Base-by-base conservation (phyloP, 2,329 filamentous ascomycete species). In the Colletotrichum sp. region DNA sequence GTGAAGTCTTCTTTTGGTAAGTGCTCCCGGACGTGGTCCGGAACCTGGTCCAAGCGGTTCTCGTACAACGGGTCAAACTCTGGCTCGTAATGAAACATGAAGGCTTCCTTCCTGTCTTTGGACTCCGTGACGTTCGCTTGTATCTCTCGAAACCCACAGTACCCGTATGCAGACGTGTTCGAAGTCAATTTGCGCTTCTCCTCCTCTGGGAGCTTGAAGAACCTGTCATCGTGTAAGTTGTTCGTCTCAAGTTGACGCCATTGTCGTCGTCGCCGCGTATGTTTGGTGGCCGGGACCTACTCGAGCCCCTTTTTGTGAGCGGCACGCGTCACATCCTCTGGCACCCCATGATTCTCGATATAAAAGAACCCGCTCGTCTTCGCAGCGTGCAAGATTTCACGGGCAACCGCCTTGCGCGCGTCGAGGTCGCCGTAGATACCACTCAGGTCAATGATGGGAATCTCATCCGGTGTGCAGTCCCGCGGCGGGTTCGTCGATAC, bases 351-450 rank as follows among this genome's bases (percentile, higher is more conserved):
- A 57, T 88, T 87, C 75, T 84, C 85, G 74, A 88, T 82, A 72
- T 89, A 89, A 78, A 89, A 89, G 79, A 89, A 89, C 1, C 87
- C 87, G 0, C 83, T 88, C 49, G 83, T 86, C 27, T 86, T 80
- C 6, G 86, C 84, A 0, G 87, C 87, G 13, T 81, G 78, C 64
- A 82, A 81, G 4, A 89, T 84, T 15, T 83, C 78, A 5, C 77
- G 66, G 0, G 88, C 87, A 2, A 89, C 79, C 2, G 77, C 76
- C 49, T 84, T 84, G 1, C 86, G 83, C 4, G 83, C 83, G 8
- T 83, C 79, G 0, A 85, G 55, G 5, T 82, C 79, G n/a, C 86
- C 83, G 30, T 84, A 80, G 2, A 86, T 82, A 2, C 79, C 78
- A 1, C 82, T 77, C 8, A 89, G 79, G 69, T 89, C 87, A 61